These are phyloP conservation scores for Lachnellula cervina DNA, from an alignment of 2,329 filamentous ascomycete genomes.

Conservation along the genomic window DNA sequence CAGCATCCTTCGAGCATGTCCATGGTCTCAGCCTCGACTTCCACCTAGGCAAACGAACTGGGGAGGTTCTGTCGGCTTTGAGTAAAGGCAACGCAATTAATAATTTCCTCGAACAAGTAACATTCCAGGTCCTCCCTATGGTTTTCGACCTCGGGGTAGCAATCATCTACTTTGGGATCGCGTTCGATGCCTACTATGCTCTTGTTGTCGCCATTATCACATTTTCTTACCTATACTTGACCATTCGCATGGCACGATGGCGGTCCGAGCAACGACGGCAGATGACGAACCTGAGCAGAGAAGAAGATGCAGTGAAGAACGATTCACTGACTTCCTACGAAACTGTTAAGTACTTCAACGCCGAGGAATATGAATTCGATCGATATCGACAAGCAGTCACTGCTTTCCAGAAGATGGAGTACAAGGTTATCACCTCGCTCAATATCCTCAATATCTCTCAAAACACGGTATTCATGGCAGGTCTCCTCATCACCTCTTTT, in stretches of 20 bases:
- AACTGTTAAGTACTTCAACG: constrained; percentile 88
- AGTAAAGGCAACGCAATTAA: constrained; percentile 97
- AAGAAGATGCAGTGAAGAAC: constrained; percentile 97
- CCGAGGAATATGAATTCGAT: constrained; percentile 71
- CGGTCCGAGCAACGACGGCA: constrained; percentile 83
- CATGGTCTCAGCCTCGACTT: constrained; percentile 94
- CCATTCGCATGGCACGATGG: constrained; percentile 91
- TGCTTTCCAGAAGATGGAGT: constrained; percentile 69
- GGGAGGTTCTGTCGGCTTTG: constrained; percentile 89
- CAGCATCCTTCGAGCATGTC: constrained; percentile 95
- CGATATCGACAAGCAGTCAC: constrained; percentile 67
- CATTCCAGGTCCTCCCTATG: constrained; percentile 94
- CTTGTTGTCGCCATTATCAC: constrained; percentile 86
- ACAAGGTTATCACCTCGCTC: constrained; percentile 69
- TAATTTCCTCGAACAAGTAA: constrained; percentile 91
- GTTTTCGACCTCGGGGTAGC: constrained; percentile 83
- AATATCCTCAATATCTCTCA: constrained; percentile 79
- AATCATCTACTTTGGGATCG: constrained; percentile 71
- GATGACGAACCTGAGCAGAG: constrained; percentile 91
- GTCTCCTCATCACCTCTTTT: constrained; percentile 66
- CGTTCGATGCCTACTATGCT: constrained; percentile 85
- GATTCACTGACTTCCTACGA: constrained; percentile 99
- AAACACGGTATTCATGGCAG: constrained; percentile 73
- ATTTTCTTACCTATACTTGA: constrained; percentile 94
- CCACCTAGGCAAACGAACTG: constrained; percentile 92